Evolutionary conservation across 2,329 filamentous ascomycete genomes (phyloP), one percentile per base, ranked within the genome.

Genomic region (Byssochlamys sp.): DNA sequence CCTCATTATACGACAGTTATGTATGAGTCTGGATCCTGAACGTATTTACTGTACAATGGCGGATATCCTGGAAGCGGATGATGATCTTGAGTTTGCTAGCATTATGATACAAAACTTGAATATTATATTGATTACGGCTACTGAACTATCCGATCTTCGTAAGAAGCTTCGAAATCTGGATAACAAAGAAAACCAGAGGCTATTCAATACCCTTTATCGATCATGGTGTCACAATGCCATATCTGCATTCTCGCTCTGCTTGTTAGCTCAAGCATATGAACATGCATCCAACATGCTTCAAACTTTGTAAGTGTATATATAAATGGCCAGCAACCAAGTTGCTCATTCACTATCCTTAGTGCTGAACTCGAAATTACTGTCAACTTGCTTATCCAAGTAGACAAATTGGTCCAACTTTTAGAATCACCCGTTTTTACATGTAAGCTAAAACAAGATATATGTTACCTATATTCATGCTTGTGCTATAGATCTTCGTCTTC

Each of bases 91-190:
- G 71, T 99, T 99, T 73, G 92, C 94, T 12, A 96, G 92, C 70
- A 97, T 99, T 66, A 99, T 99, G 94, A 91, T 99, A 29, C 94
- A 99, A 72, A 97, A 97, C 67, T 80, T 99, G 55, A 99, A 99
- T 77, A 99, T 99, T 73, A 99, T 99, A 67, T 84, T 99, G 56
- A 96, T 99, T 63, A 99, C 94, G 1, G 94, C 94, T 0, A 94
- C 94, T 0, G 91, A 99, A 73, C 79, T 99, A 29, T 85, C 90
- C 1, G 94, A 97, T 65, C 80, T 99, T 61, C 84, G 94, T 51
- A 96, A 96, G 72, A 81, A 94, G 49, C 77, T 99, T 54, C 82
- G 94, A 33, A 97, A 95, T 66, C 78, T 96, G 1, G 94, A 99
- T 71, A 90, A 87, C 9, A 91, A 89, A 86, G 94, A 99, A 63